Evolutionary conservation across 2,329 filamentous ascomycete genomes (phyloP).

Genomic region (Cladorrhinum sp.): DNA sequence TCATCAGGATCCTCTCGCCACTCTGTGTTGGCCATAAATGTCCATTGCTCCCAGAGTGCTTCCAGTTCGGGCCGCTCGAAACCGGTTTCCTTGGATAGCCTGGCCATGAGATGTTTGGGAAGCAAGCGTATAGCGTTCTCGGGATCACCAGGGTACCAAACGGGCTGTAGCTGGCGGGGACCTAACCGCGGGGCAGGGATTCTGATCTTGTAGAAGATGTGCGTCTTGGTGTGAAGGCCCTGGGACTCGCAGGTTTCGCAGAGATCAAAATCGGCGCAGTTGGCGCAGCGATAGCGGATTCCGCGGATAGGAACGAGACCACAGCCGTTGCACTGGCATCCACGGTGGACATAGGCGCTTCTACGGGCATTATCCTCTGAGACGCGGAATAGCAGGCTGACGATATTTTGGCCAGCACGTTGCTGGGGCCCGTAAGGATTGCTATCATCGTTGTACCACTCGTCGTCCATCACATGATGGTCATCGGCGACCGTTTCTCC

Average conservation of each 20-base stretch:
- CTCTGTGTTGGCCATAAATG: slow-evolving; percentile 83
- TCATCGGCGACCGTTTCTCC: slow-evolving; percentile 36
- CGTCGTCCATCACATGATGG: slow-evolving; percentile 37
- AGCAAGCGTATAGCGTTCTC: slow-evolving; percentile 65
- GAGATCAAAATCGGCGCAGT: slow-evolving; percentile 93
- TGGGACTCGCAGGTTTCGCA: slow-evolving; percentile 89
- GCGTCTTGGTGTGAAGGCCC: slow-evolving; percentile 77
- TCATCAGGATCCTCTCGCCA: slow-evolving; percentile 78
- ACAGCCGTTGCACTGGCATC: slow-evolving; percentile 88
- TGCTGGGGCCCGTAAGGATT: slow-evolving; percentile 42
- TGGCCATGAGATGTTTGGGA: slow-evolving; percentile 63
- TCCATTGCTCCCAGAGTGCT: slow-evolving; percentile 95
- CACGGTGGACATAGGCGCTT: slow-evolving; percentile 87
- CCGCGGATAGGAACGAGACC: slow-evolving; percentile 85
- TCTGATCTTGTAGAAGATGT: slow-evolving; percentile 94
- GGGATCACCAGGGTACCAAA: slow-evolving; percentile 88
- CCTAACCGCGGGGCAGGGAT: slow-evolving; percentile 84
- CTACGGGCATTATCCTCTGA: slow-evolving; percentile 87
- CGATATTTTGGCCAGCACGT: slow-evolving; percentile 71
- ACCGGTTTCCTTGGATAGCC: slow-evolving; percentile 66
- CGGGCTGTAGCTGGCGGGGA: slow-evolving; percentile 73
- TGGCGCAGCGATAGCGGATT: slow-evolving; percentile 88
- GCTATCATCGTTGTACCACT: slow-evolving; percentile 51
- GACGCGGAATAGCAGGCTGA: slow-evolving; percentile 83
- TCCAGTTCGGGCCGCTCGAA: slow-evolving; percentile 87